A percentile compares a stretch with the other conserved stretches of the same genome.
Conservation (phyloP, 2,329 filamentous ascomycete species). For the Talaromyces sp. region DNA sequence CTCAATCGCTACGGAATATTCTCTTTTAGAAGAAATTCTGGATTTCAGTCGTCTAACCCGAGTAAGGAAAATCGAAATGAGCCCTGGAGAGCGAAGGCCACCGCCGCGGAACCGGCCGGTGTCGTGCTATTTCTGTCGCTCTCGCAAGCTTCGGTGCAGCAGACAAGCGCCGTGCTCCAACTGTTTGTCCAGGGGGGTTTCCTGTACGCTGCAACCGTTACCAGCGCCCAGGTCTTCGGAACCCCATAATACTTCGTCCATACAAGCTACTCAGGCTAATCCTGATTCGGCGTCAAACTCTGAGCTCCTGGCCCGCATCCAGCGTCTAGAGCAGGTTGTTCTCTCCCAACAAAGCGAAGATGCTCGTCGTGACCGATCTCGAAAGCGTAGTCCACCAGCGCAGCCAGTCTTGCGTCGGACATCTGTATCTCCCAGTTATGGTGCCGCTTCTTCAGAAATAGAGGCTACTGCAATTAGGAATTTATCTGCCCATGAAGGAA, state of each 20-base stretch:
- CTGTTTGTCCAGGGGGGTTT: slow-evolving; percentile 32
- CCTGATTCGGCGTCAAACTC: background rate
- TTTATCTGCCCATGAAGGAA: slow-evolving; percentile 1
- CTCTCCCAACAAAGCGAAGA: slow-evolving; percentile 1
- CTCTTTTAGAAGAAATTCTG: background rate
- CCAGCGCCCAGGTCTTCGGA: background rate
- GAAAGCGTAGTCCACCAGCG: background rate
- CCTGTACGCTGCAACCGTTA: slow-evolving; percentile 17
- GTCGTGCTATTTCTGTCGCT: slow-evolving; percentile 31
- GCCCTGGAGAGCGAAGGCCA: slow-evolving; percentile 4
- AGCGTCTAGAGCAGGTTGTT: slow-evolving; percentile 4
- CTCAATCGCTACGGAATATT: background rate
- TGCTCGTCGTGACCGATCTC: background rate
- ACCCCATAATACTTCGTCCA: background rate
- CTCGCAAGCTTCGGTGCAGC: slow-evolving; percentile 48
- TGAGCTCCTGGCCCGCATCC: slow-evolving; percentile 4
- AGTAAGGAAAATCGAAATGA: background rate
- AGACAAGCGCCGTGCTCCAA: slow-evolving; percentile 46
- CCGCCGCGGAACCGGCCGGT: slow-evolving; percentile 22
- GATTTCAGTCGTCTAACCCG: background rate
- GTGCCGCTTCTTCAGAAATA: slow-evolving; percentile 1
- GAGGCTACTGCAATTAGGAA: slow-evolving; percentile 4
- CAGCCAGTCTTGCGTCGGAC: background rate
- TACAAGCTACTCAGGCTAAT: background rate
- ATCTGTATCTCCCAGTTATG: background rate